Evolutionary conservation across 805 yeast species (phyloP), one percentile per base, ranked within the genome.

Genomic region (Grigorovia transvaalensis): DNA sequence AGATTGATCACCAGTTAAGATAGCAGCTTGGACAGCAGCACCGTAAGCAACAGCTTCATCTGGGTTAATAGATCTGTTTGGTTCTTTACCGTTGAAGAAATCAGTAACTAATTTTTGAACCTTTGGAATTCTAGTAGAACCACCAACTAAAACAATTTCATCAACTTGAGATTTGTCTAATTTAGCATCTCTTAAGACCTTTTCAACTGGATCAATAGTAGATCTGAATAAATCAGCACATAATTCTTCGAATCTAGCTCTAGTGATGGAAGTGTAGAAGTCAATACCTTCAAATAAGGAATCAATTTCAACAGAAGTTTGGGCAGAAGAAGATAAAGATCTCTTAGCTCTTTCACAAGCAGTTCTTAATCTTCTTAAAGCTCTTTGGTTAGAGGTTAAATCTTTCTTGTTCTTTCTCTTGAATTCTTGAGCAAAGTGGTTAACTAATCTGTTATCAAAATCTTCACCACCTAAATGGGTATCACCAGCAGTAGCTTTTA

Each of bases 321-420:
- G 96, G 62, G 98, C 93, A 57, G 96, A 86, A 56, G 97, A 90
- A 54, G 98, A 91, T 67, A 90, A 81, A 57, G 97, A 88, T 82
- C 98, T 88, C 95, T 90, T 90, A 59, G 98, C 98, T 76, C 98
- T 85, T 81, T 90, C 98, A 78, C 96, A 89, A 65, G 97, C 96
- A 62, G 97, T 90, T 82, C 97, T 86, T 74, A 90, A 81, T 84
- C 97, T 88, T 81, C 98, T 88, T 71, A 91, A 79, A 58, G 98
- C 95, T 81, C 98, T 88, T 79, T 89, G 96, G 84, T 90, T 89
- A 65, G 81, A 61, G 51, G 96, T 80, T 60, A 91, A 75, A 72
- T 91, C 98, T 81, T 88, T 88, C 85, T 88, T 88, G 84, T 87
- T 81, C 83, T 91, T 90, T 79, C 96, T 84, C 88, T 91, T 90